These are phyloP conservation scores for Stachybotrys elegans DNA, from an alignment of 2,329 filamentous ascomycete species.

Conservation along the genomic window DNA sequence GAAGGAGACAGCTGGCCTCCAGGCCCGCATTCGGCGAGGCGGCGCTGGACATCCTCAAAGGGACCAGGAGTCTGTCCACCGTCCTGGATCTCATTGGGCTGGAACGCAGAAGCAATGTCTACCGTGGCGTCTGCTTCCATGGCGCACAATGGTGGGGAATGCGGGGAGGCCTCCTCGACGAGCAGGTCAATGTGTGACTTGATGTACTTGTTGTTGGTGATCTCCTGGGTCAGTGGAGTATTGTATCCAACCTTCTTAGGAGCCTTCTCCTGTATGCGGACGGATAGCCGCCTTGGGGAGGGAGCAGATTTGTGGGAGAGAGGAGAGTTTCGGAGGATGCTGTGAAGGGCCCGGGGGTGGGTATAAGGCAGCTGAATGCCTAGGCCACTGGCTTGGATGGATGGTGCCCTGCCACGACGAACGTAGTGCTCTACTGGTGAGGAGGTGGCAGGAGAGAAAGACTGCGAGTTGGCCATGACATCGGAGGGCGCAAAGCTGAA, in stretches of 20 bases:
- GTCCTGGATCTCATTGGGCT: conserved; percentile 50
- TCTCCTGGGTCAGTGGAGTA: conserved; percentile 58
- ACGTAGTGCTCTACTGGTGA: conserved; percentile 12
- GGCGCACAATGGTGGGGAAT: conserved; percentile 29
- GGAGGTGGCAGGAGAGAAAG: not conserved
- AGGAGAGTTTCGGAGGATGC: conserved; percentile 63
- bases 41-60: conserved; percentile 57
- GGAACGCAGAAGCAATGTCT: conserved; percentile 47
- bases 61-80: conserved; percentile 59
- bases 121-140: conserved; percentile 34
- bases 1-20: conserved; percentile 36
- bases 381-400: conserved; percentile 10
- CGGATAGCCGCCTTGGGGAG: conserved; percentile 49
- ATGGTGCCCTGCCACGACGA: conserved; percentile 8
- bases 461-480: conserved; percentile 12
- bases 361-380: conserved; percentile 46
- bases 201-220: conserved; percentile 57
- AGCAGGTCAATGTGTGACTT: conserved; percentile 61
- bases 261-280: conserved; percentile 49
- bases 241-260: conserved; percentile 56
- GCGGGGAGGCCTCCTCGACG: conserved; percentile 49
- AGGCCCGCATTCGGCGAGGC: conserved; percentile 45
- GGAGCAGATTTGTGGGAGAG: conserved; percentile 47
- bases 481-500: conserved; percentile 42
- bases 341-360: conserved; percentile 54